These are phyloP conservation scores for Xanthoparmelia taractica DNA, from an alignment of 495 filamentous ascomycete species.

Conservation along the genomic window DNA sequence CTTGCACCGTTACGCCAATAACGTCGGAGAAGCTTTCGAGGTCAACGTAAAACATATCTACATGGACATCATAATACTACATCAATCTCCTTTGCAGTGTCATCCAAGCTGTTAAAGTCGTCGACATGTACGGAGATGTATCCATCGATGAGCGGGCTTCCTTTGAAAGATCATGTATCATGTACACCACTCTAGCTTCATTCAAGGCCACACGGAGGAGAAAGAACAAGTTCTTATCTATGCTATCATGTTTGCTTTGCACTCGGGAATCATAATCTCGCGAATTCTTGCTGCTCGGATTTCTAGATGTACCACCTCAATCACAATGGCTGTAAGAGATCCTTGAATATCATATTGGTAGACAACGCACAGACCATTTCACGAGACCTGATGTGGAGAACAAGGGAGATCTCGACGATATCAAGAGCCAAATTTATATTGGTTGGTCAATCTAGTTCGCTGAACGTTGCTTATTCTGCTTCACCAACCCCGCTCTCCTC, in stretches of 20 bases:
- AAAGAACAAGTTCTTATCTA: too few species aligned
- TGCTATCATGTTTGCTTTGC: too few species aligned
- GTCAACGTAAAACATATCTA: not conserved
- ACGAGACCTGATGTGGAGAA: not conserved
- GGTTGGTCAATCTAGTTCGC: not conserved
- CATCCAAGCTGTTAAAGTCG: not conserved
- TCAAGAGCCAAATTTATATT: too few species aligned
- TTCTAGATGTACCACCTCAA: too few species aligned
- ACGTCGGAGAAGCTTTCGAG: not conserved
- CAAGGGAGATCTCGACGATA: too few species aligned
- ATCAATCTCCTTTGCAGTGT: not conserved
- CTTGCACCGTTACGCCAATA: not conserved
- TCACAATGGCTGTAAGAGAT: too few species aligned
- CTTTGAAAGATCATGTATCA: not conserved
- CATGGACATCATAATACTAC: not conserved
- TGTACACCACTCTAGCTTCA: not conserved
- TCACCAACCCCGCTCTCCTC: constrained; percentile 31
- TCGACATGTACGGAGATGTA: not conserved
- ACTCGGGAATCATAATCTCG: too few species aligned
- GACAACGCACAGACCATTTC: not conserved
- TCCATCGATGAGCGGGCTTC: not conserved
- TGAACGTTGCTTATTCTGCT: constrained; percentile 18
- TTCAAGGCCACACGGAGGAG: not conserved
- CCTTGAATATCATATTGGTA: too few species aligned
- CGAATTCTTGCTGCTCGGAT: too few species aligned